Evolutionary conservation across 2,329 filamentous ascomycete species (phyloP).

Genomic region (Zymoseptoria pseudotritici): DNA sequence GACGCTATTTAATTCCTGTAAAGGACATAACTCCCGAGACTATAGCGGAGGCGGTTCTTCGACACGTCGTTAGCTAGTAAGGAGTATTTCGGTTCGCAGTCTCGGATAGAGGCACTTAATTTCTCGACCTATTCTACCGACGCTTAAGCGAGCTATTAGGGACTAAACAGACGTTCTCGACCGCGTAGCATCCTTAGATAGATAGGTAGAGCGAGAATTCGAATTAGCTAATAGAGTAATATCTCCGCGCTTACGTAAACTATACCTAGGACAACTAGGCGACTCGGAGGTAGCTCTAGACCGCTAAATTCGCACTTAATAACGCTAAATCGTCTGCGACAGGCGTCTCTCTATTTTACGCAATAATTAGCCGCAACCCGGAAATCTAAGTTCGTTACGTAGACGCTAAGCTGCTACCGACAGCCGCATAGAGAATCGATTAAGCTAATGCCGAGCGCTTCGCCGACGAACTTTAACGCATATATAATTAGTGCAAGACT

Average conservation of each 20-base stretch:
- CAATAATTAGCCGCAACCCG: background rate
- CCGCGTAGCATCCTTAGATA: too few relatives aligned
- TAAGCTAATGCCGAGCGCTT: background rate
- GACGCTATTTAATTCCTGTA: background rate
- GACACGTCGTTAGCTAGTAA: background rate
- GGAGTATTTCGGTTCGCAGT: background rate
- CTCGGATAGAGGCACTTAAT: too few relatives aligned
- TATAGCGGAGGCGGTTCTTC: background rate
- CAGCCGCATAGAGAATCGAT: background rate
- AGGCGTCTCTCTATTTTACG: background rate
- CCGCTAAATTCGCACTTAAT: background rate
- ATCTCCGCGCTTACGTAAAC: background rate
- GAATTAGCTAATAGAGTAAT: background rate
- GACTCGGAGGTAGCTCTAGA: background rate
- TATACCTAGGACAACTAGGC: background rate
- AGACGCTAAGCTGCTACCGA: background rate
- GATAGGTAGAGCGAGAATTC: too few relatives aligned
- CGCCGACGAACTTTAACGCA: background rate
- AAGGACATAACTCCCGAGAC: background rate
- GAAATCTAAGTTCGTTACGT: background rate
- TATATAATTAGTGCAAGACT: background rate
- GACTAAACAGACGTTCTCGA: too few relatives aligned
- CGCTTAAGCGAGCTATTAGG: too few relatives aligned
- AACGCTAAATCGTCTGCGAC: background rate
- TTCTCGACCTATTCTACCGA: too few relatives aligned